Conservation (phyloP, 495 filamentous ascomycete species). For the Halenospora varia region DNA sequence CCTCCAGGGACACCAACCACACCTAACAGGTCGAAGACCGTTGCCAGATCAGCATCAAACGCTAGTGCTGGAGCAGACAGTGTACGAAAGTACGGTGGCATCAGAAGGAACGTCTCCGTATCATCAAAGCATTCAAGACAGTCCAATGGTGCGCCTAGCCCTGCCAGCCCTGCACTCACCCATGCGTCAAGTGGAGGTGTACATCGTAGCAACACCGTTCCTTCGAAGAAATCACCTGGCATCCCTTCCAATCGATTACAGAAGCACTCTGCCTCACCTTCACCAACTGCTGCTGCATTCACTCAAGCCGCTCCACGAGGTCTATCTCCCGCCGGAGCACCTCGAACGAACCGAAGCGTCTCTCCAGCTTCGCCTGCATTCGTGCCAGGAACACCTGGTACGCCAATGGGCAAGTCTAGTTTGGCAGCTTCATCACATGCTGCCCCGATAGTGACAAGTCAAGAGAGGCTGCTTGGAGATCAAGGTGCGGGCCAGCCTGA, state of each 20-base stretch:
- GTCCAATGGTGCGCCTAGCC: slow-evolving; percentile 66
- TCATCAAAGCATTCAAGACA: slow-evolving; percentile 65
- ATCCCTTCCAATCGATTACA: slow-evolving; percentile 42
- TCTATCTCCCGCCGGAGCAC: slow-evolving; percentile 12
- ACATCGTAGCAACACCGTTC: slow-evolving; percentile 88
- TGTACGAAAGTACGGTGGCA: slow-evolving; percentile 69
- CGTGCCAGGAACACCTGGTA: neutral
- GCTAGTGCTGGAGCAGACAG: slow-evolving; percentile 85
- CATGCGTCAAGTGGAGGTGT: slow-evolving; percentile 57
- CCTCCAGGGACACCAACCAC: slow-evolving; percentile 46
- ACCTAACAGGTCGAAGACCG: slow-evolving; percentile 33
- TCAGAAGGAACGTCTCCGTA: slow-evolving; percentile 81
- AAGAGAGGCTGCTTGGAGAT: slow-evolving; percentile 41
- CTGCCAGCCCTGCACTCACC: slow-evolving; percentile 57
- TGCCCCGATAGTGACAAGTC: slow-evolving; percentile 36
- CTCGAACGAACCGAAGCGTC: neutral
- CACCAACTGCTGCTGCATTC: slow-evolving; percentile 16
- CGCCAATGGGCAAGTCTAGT: slow-evolving; percentile 2
- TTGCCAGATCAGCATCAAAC: slow-evolving; percentile 77
- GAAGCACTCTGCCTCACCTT: slow-evolving; percentile 22
- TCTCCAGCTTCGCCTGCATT: slow-evolving; percentile 11
- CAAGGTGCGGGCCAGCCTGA: slow-evolving; percentile 29
- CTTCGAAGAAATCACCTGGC: slow-evolving; percentile 84
- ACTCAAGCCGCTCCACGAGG: slow-evolving; percentile 37
- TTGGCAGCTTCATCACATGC: slow-evolving; percentile 13